Evolutionary conservation across 768 basidiomycete genomes (phyloP), one percentile per base, ranked within the genome.

Genomic region (Brasilioporus rufonigricans): DNA sequence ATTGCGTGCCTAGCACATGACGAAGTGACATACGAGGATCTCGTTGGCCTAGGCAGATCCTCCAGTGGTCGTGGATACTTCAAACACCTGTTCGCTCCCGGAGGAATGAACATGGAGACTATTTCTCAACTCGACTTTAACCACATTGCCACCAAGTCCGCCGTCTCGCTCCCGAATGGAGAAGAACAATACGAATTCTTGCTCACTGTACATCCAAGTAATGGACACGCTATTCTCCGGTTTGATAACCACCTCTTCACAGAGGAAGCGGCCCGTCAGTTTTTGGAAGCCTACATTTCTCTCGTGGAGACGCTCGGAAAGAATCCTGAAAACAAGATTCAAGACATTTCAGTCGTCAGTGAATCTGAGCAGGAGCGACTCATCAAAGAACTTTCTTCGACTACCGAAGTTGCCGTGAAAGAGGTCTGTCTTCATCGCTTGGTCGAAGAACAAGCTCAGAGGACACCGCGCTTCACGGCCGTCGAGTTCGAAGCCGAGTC

Each of bases 11-110:
- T 70, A 32, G 50, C 50, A 1, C 63, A 69, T 32, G 68, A 65
- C 40, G 68, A 69, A 21, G 68, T 66, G 26, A 70, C 64, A 4
- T 69, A 67, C 38, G 68, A 69, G 47, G 68, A 69, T 48, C 63
- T 69, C 21, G 68, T 69, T 44, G 50, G 50, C 21, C 57, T 67
- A 13, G 63, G 63, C 29, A 69, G 64, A 44, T 65, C 65, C 3
- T 56, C 63, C 14, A 46, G 58, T 18, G 55, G 49, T 18, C 67
- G 67, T 27, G 65, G 67, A 53, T 69, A 69, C 60, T 69, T 69
- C 60, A 69, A 69, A 46, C 67, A 69, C 50, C 50, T 69, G 26
- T 69, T 69, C 58, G 67, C 68, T 33, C 61, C 63, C 3, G 68
- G 68, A 31, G 67, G 67, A 33, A 61, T 67, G 61, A 69, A 63